Evolutionary conservation across 2,329 filamentous ascomycete genomes (phyloP), one percentile per base, ranked within the genome.

Genomic region (Lachnellula subtilissima): DNA sequence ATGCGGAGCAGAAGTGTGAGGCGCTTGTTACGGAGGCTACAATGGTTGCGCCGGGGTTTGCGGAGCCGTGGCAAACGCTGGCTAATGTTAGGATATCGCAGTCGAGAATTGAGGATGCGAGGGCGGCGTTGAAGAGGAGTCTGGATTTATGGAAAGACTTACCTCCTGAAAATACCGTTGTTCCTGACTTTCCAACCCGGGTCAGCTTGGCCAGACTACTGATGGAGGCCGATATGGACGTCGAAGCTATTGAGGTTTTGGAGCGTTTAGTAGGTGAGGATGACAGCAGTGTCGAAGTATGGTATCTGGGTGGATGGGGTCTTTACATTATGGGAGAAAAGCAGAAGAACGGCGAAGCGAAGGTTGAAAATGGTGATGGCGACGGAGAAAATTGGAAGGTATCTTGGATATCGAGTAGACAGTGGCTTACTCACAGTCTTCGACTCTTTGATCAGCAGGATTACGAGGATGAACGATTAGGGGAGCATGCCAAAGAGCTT

Each of bases 281-380:
- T 64, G 95, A 99, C 69, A 82, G 88, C 68, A 96, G 93, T 71
- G 89, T 99, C 19, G 94, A 99, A 74, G 88, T 90, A 17, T 97
- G 92, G 91, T 99, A 99, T 74, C 79, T 99, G 5, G 94, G 94
- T 45, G 95, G 94, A 4, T 97, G 93, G 89, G 92, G 91, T 65
- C 79, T 95, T 63, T 90, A 91, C 70, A 81, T 96, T 56, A 77
- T 88, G 60, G 89, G 88, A 11, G 82, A 89, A 70, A 89, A 87
- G 77, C 76, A 83, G 66, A 82, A 78, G 65, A 72, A 72, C 60
- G 71, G 73, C 36, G 65, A 64, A 43, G 54, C 54, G 22, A 73
- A 72, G 46, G 54, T 55, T 12, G 63, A 66, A 53, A 73, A 72
- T 37, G 69, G 73, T 64, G 74, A 78, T 69, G 69, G 72, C 64